Evolutionary conservation across 495 filamentous ascomycete species (phyloP).

Genomic region (Daldinia vernicosa): DNA sequence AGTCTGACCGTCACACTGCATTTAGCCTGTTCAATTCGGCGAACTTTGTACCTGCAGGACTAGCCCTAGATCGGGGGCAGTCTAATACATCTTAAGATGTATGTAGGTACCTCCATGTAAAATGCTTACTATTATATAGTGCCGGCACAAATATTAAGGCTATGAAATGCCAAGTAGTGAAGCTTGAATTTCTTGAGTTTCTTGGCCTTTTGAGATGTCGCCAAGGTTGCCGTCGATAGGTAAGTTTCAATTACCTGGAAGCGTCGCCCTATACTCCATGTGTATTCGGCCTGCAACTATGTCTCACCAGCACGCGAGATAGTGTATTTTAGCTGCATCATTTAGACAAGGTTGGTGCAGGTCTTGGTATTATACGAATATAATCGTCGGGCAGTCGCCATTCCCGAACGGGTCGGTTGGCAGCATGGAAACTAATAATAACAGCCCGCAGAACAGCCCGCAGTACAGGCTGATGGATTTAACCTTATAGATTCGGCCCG

Average conservation of each 20-base stretch:
- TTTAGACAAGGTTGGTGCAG: slow-evolving; percentile 24
- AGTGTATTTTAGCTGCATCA: slow-evolving; percentile 17
- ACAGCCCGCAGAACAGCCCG: background rate
- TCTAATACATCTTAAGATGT: background rate
- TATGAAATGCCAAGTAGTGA: background rate
- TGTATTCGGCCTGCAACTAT: slow-evolving; percentile 15
- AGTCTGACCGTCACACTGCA: slow-evolving; percentile 34
- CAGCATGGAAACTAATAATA: slow-evolving; percentile 1
- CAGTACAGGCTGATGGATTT: slow-evolving; percentile 33
- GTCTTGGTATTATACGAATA: slow-evolving; percentile 25
- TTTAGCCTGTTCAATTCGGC: slow-evolving; percentile 38
- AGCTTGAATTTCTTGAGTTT: slow-evolving; percentile 27
- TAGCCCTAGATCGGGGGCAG: slow-evolving; percentile 11
- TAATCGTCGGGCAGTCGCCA: slow-evolving; percentile 1
- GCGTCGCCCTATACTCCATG: background rate
- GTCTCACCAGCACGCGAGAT: slow-evolving; percentile 36
- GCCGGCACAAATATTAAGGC: background rate
- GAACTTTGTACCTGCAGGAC: slow-evolving; percentile 32
- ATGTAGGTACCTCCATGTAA: background rate
- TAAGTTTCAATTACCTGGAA: background rate
- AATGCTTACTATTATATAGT: background rate
- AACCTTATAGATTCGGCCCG: slow-evolving; percentile 36
- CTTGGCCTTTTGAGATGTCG: slow-evolving; percentile 12
- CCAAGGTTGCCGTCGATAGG: slow-evolving; percentile 9
- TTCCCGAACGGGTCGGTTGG: background rate